phyloP scores from a whole-genome alignment of 495 filamentous ascomycete species.

The Neurospora sp. region DNA sequence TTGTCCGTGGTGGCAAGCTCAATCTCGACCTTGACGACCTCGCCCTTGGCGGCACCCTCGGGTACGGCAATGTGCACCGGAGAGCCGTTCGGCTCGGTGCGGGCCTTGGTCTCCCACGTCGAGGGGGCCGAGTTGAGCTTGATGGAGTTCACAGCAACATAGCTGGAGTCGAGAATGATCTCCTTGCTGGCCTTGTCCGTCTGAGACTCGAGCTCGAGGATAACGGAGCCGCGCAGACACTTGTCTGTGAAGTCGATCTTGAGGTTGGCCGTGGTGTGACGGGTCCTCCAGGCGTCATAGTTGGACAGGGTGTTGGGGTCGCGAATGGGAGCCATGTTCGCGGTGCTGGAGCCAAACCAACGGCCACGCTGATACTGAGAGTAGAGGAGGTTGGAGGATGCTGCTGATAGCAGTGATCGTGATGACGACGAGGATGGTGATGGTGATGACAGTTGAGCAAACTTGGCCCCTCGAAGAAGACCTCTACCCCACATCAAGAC shows the following conservation, averaged over 20 bases:
- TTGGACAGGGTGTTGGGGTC: conserved; percentile 92
- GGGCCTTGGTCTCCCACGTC: conserved; percentile 59
- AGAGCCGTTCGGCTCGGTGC: conserved; percentile 65
- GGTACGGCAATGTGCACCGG: conserved; percentile 65
- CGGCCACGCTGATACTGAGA: conserved; percentile 10
- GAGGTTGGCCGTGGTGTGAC: conserved; percentile 67
- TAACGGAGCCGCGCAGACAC: conserved; percentile 62
- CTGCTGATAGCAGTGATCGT: conserved; percentile 1
- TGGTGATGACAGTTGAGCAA: conserved; percentile 14
- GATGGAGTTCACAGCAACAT: conserved; percentile 59
- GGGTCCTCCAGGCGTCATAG: conserved; percentile 73
- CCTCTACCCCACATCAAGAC: conserved; percentile 21
- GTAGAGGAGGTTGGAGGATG: conserved; percentile 6
- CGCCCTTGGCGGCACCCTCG: conserved; percentile 49
- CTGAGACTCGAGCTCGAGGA: conserved; percentile 60
- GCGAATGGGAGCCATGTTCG: conserved; percentile 45
- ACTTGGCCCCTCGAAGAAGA: conserved; percentile 13
- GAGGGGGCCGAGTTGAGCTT: conserved; percentile 43
- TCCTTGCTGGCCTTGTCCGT: conserved; percentile 58
- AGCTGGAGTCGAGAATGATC: conserved; percentile 79
- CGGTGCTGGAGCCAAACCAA: conserved; percentile 21
- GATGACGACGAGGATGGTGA: conserved; percentile 6
- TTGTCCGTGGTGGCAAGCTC: conserved; percentile 60
- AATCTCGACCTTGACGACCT: conserved; percentile 52
- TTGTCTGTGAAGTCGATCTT: conserved; percentile 71